phyloP scores from a whole-genome alignment of 129 eudicot species.

The Calendula officinalis region DNA sequence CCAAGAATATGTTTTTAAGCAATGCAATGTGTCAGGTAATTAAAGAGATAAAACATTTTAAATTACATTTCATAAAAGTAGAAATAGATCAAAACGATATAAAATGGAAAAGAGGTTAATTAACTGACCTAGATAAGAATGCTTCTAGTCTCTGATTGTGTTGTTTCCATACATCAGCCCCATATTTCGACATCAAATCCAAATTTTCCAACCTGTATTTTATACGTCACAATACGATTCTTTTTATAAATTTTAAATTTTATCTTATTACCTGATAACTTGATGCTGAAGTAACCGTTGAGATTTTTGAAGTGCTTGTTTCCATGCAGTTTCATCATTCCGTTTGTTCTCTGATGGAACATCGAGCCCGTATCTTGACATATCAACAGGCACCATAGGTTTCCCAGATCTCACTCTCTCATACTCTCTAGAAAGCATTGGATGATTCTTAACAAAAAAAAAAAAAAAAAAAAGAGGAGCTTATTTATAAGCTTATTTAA shows the following conservation, averaged over 20 bases:
- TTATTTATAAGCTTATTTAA: not conserved
- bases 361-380: conserved; percentile 85
- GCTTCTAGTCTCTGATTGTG: conserved; percentile 88
- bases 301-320: conserved; percentile 82
- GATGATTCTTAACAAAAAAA: conserved; percentile 60
- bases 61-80: conserved; percentile 7
- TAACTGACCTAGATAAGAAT: conserved; percentile 60
- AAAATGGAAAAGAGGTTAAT: not conserved
- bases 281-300: conserved; percentile 94
- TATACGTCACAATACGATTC: not conserved
- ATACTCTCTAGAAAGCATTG: conserved; percentile 93
- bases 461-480: not conserved
- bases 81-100: conserved; percentile 9
- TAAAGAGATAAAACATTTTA: not conserved
- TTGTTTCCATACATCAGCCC: conserved; percentile 88
- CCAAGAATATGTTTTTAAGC: not conserved
- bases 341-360: conserved; percentile 64
- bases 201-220: conserved; percentile 75
- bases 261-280: conserved; percentile 59
- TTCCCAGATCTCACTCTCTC: conserved; percentile 91
- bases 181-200: conserved; percentile 78
- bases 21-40: not conserved
- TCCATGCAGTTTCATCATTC: conserved; percentile 94
- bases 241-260: not conserved
- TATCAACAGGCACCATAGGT: conserved; percentile 86